phyloP scores from a whole-genome alignment of 2,329 filamentous ascomycete species.

The Neurospora sp. region DNA sequence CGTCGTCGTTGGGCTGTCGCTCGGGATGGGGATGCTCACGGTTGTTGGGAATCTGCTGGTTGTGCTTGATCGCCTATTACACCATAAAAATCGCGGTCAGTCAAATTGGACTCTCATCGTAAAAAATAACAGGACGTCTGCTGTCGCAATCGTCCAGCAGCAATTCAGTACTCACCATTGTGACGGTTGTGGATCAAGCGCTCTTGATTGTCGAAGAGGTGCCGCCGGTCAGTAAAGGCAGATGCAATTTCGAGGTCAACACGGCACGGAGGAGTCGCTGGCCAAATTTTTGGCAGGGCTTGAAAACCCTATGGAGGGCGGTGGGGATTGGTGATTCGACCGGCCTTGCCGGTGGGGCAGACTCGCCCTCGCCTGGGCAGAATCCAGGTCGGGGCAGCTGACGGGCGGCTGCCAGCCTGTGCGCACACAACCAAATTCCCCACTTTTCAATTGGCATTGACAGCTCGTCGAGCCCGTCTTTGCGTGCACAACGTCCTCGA shows the following conservation, averaged over 20 bases:
- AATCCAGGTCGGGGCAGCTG: neutral
- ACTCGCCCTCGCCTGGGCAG: neutral
- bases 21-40: constrained; percentile 46
- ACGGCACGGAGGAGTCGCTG: constrained; percentile 18
- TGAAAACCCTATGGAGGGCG: constrained; percentile 31
- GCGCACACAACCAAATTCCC: neutral
- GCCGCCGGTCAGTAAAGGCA: constrained; percentile 26
- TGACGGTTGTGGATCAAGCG: constrained; percentile 43
- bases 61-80: constrained; percentile 93
- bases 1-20: constrained; percentile 16
- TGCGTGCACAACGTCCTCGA: neutral
- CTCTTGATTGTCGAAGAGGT: constrained; percentile 20
- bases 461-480: neutral
- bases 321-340: constrained; percentile 18
- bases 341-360: neutral
- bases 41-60: constrained; percentile 96
- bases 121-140: constrained; percentile 6
- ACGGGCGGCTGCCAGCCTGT: neutral
- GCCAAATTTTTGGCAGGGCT: constrained; percentile 33
- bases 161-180: constrained; percentile 35
- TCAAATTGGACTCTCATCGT: constrained; percentile 20
- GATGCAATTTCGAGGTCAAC: constrained; percentile 27
- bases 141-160: neutral
- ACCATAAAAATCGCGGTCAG: constrained; percentile 25
- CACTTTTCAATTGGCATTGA: neutral